These are phyloP conservation scores for Tolypocladium paradoxum DNA, from an alignment of 2,329 filamentous ascomycete species.

Conservation along the genomic window DNA sequence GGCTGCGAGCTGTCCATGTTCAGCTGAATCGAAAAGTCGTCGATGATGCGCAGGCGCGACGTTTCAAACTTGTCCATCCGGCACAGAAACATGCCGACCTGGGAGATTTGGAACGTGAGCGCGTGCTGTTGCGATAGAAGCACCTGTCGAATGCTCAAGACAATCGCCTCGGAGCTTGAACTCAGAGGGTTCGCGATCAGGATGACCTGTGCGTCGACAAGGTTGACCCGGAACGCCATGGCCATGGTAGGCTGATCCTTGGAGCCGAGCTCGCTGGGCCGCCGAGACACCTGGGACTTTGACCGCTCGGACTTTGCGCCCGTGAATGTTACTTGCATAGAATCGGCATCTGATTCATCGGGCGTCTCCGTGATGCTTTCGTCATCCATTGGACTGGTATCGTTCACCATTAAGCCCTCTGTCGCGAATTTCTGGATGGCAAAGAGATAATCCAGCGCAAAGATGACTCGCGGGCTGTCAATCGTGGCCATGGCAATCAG, in stretches of 20 bases:
- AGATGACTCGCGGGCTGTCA: conserved; percentile 88
- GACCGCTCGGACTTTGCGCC: conserved; percentile 22
- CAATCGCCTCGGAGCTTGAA: conserved; percentile 86
- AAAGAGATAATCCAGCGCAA: conserved; percentile 92
- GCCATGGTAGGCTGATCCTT: conserved; percentile 41
- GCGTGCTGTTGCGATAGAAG: conserved; percentile 90
- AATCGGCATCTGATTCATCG: conserved; percentile 50
- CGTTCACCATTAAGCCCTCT: conserved; percentile 54
- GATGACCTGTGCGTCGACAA: conserved; percentile 94
- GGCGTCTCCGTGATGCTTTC: conserved; percentile 45
- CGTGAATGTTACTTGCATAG: conserved; percentile 36
- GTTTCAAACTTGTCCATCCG: conserved; percentile 97
- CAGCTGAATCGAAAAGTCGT: conserved; percentile 88
- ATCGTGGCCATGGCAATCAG: conserved; percentile 87
- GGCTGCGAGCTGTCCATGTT: conserved; percentile 63
- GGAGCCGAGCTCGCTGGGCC: conserved; percentile 10
- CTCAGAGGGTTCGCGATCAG: conserved; percentile 90
- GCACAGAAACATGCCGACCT: conserved; percentile 96
- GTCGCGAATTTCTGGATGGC: conserved; percentile 77
- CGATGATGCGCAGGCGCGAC: conserved; percentile 79
- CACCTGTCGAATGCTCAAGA: conserved; percentile 87
- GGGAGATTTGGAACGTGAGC: conserved; percentile 82
- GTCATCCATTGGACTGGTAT: conserved; percentile 38
- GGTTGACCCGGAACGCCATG: conserved; percentile 80
- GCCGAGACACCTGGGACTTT: conserved; percentile 15